phyloP scores from a whole-genome alignment of 228 moss, liverwort and hornwort genomes.

The Sphagnum magellanicum region DNA sequence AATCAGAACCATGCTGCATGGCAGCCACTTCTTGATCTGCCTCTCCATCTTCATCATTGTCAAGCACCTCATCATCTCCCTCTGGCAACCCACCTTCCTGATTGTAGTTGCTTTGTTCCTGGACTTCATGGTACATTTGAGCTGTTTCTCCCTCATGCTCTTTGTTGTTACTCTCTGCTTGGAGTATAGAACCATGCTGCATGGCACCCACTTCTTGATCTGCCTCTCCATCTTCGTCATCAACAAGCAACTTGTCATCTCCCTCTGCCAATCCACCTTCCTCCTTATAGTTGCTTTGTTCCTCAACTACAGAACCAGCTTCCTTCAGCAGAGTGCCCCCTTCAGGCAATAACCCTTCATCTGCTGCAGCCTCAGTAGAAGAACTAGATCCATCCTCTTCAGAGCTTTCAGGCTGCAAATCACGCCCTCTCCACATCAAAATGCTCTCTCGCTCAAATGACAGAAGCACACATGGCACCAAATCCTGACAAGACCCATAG shows the following conservation, averaged over 20 bases:
- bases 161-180: background rate
- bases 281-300: background rate
- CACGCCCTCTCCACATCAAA: conserved; percentile 57
- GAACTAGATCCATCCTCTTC: conserved; percentile 17
- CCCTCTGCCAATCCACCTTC: background rate
- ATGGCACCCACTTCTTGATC: too few species aligned
- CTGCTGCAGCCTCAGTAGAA: conserved; percentile 15
- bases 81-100: background rate
- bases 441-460: conserved; percentile 57
- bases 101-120: background rate
- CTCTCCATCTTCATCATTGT: background rate
- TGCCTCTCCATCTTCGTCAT: background rate
- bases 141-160: background rate
- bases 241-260: background rate
- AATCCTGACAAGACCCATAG: conserved; percentile 23
- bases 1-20: background rate
- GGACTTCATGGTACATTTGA: background rate
- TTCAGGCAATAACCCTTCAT: conserved; percentile 35
- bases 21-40: background rate
- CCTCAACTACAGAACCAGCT: background rate
- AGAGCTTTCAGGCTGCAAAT: conserved; percentile 10
- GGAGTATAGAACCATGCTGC: too few species aligned
- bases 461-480: conserved; percentile 56
- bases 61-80: background rate
- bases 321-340: conserved; percentile 9